Percentiles rank a stretch among this genome's conserved stretches.
Evolutionary conservation across 192 early-diverging fungal genomes (phyloP).

Genomic region (Coemansia reversa): DNA sequence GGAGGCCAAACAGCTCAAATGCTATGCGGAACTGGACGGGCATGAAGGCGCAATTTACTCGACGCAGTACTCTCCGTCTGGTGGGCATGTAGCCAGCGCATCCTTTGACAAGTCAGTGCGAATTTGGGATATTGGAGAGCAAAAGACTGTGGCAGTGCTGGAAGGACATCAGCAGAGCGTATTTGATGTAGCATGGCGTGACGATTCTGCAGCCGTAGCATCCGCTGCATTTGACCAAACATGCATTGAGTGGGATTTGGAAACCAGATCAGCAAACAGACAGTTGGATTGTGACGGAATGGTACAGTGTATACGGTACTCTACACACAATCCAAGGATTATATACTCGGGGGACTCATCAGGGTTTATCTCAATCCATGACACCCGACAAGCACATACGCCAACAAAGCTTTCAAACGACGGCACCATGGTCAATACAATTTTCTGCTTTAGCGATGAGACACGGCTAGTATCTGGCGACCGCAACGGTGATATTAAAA

Average conservation of each 20-base stretch:
- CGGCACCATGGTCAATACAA: conserved; percentile 51
- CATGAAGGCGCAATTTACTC: conserved; percentile 91
- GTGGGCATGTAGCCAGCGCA: conserved; percentile 79
- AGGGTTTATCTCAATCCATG: conserved; percentile 59
- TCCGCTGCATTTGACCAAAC: conserved; percentile 48
- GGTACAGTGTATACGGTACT: conserved; percentile 50
- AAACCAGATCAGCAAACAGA: conserved; percentile 11
- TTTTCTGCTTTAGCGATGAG: conserved; percentile 53
- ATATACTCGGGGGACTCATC: conserved; percentile 74
- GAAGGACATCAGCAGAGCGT: conserved; percentile 57
- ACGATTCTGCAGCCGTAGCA: conserved; percentile 30
- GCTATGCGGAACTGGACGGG: conserved; percentile 61
- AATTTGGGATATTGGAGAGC: conserved; percentile 76
- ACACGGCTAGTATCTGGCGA: conserved; percentile 51
- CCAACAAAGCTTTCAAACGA: conserved; percentile 41
- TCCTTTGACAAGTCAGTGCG: conserved; percentile 94
- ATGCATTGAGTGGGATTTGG: conserved; percentile 54
- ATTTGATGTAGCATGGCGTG: conserved; percentile 53
- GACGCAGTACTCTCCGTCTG: conserved; percentile 82
- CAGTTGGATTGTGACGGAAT: conserved; percentile 38
- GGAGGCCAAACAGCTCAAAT: conserved; percentile 50
- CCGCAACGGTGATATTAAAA: conserved; percentile 67
- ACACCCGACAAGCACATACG: conserved; percentile 26
- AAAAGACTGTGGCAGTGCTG: conserved; percentile 52
- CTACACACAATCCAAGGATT: conserved; percentile 59